These are phyloP conservation scores for Jaapia argillacea DNA, from an alignment of 768 basidiomycete species.

Conservation along the genomic window DNA sequence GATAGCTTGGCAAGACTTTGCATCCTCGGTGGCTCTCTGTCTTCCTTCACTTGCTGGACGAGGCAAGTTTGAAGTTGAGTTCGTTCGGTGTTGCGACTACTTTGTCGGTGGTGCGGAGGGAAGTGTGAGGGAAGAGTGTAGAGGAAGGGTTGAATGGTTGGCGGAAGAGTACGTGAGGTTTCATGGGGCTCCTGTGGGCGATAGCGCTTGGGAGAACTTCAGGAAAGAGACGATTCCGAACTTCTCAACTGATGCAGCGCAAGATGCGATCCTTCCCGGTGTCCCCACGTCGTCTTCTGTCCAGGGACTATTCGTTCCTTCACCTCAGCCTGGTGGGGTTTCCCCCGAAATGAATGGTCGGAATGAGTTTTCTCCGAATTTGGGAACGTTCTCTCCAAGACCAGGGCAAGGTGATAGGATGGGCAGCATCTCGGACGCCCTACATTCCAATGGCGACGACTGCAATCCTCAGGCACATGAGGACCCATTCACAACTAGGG, in stretches of 20 bases:
- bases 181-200: constrained; percentile 43
- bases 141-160: constrained; percentile 50
- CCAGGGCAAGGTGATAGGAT: constrained; percentile 14
- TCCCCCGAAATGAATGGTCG: not conserved
- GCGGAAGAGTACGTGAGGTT: constrained; percentile 54
- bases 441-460: constrained; percentile 1
- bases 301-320: constrained; percentile 41
- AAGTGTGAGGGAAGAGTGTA: constrained; percentile 25
- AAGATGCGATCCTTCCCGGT: constrained; percentile 16
- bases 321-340: constrained; percentile 28
- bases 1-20: constrained; percentile 52
- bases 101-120: constrained; percentile 47
- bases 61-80: constrained; percentile 57
- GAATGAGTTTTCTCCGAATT: constrained; percentile 10
- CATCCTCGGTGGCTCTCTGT: constrained; percentile 48
- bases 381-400: constrained; percentile 21
- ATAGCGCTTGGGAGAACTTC: constrained; percentile 48
- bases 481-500: not conserved
- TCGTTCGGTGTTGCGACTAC: constrained; percentile 55
- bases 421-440: constrained; percentile 15
- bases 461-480: not conserved
- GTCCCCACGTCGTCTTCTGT: constrained; percentile 39
- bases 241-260: constrained; percentile 14
- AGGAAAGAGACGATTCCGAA: constrained; percentile 39
- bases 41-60: constrained; percentile 48